phyloP scores from a whole-genome alignment of 176 grass and related monocot species.

The Carex pumila region DNA sequence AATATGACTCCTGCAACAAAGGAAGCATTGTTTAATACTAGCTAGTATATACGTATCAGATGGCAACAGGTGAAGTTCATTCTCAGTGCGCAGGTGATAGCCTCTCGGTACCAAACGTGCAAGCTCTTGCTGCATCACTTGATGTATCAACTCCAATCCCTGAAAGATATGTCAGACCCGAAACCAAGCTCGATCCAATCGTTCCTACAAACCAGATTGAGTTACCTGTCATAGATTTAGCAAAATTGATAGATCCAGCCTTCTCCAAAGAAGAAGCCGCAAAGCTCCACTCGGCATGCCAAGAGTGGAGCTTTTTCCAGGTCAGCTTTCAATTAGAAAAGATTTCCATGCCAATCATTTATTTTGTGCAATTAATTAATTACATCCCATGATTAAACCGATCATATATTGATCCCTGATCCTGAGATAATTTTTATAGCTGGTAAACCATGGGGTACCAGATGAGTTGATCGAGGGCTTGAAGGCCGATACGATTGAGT shows the following conservation, averaged over 20 bases:
- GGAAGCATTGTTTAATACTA: too few relatives aligned
- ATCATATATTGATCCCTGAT: background rate
- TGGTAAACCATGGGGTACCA: conserved; percentile 40
- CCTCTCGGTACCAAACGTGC: background rate
- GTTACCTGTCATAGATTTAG: conserved; percentile 31
- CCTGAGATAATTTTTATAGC: background rate
- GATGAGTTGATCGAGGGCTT: conserved; percentile 34
- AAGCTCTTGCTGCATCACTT: background rate
- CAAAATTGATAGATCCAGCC: background rate
- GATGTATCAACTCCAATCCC: background rate
- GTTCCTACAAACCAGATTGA: background rate
- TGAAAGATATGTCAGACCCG: conserved; percentile 29
- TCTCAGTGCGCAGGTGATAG: background rate
- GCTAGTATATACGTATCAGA: too few relatives aligned
- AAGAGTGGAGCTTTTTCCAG: conserved; percentile 55
- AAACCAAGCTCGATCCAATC: background rate
- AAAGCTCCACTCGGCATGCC: conserved; percentile 30
- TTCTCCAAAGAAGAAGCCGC: conserved; percentile 9
- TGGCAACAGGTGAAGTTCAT: background rate
- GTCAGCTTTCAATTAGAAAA: background rate
- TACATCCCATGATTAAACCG: background rate
- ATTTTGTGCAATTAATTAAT: background rate
- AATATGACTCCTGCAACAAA: too few relatives aligned
- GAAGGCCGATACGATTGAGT: conserved; percentile 11
- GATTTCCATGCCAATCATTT: background rate